phyloP scores from a whole-genome alignment of 306 rosid species.

The Vigna angularis region DNA sequence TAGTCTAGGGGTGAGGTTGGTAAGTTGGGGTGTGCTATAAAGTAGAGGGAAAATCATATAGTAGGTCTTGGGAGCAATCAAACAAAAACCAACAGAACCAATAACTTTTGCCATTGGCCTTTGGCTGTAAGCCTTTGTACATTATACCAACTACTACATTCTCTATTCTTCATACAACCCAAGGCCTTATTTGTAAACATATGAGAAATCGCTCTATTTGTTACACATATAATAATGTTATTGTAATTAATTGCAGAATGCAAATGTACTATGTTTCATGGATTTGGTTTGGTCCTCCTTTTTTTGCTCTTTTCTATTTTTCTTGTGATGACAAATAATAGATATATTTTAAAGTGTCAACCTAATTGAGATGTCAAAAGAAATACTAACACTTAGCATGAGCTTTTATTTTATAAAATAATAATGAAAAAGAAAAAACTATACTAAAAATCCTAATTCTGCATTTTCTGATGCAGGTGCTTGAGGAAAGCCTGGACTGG shows the following conservation, averaged over 20 bases:
- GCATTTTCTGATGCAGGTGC: conserved; percentile 58
- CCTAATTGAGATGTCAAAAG: too few relatives aligned
- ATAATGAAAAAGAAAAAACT: background rate
- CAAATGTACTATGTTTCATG: background rate
- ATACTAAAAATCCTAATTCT: conserved; percentile 4
- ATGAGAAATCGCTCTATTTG: background rate
- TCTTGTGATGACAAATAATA: too few relatives aligned
- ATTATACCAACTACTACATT: background rate
- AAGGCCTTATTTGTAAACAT: conserved; percentile 1
- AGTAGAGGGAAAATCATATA: too few relatives aligned
- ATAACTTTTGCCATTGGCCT: background rate
- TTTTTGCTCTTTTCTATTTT: too few relatives aligned
- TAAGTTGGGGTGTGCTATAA: too few relatives aligned
- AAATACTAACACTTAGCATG: too few relatives aligned
- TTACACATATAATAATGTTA: background rate
- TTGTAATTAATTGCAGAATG: background rate
- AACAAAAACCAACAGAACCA: background rate
- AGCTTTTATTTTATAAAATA: too few relatives aligned
- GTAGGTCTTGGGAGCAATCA: too few relatives aligned
- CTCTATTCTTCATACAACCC: conserved; percentile 18
- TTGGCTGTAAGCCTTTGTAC: too few relatives aligned
- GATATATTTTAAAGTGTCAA: too few relatives aligned
- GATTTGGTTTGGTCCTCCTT: too few relatives aligned
- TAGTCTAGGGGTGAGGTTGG: background rate
- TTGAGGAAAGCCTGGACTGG: conserved; percentile 95